Evolutionary conservation across 345 rosid species (phyloP).

Genomic region (Crucihimalaya himalaica): DNA sequence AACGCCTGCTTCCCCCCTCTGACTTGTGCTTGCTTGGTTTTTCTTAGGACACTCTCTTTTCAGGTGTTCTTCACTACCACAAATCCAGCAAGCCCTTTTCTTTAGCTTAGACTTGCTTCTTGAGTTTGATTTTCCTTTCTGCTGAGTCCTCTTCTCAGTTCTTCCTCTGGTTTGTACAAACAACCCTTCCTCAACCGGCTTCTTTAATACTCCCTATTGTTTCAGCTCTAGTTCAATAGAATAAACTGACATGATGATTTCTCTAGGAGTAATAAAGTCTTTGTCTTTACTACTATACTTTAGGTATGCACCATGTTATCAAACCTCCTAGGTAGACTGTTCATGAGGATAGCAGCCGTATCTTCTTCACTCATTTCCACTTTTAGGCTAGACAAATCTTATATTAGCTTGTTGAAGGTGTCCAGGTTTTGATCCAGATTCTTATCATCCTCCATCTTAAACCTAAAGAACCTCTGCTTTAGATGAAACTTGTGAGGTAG

Average conservation of each 20-base stretch:
- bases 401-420: not conserved
- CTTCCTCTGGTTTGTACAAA: not conserved
- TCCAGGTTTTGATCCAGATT: constrained; percentile 1
- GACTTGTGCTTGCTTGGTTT: not conserved
- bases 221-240: not conserved
- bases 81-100: not conserved
- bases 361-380: constrained; percentile 1
- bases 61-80: not conserved
- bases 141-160: not conserved
- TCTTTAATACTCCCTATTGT: not conserved
- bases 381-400: not conserved
- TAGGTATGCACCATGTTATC: not conserved
- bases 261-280: not conserved
- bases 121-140: not conserved
- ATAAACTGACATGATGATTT: not conserved
- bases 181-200: not conserved
- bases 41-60: not conserved
- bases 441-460: not conserved
- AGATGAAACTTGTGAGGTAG: not conserved
- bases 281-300: not conserved
- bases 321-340: not conserved
- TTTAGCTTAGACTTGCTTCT: not conserved
- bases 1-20: not conserved
- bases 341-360: not conserved
- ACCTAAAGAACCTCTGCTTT: not conserved